Evolutionary conservation across 2,329 filamentous ascomycete genomes (phyloP).

Genomic region (Blumeriella jaapii): DNA sequence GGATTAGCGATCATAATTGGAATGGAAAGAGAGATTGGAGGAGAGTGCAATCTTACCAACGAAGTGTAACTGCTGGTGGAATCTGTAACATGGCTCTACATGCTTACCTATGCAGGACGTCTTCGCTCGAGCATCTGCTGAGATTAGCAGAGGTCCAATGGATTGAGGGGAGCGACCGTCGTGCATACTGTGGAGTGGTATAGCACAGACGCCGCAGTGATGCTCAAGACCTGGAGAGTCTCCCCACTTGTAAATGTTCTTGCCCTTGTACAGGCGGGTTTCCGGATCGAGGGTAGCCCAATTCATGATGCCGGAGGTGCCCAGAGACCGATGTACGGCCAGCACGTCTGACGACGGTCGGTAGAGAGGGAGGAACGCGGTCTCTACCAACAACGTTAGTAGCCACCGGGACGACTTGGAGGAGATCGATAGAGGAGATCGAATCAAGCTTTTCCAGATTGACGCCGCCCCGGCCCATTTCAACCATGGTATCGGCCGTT

Average conservation of each 20-base stretch:
- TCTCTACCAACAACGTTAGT: background rate
- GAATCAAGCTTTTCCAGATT: too few species aligned
- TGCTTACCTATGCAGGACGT: constrained; percentile 25
- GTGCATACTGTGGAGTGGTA: constrained; percentile 22
- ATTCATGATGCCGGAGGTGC: constrained; percentile 14
- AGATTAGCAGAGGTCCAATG: constrained; percentile 3
- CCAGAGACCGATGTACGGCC: background rate
- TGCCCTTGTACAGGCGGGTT: constrained; percentile 23
- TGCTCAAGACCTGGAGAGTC: constrained; percentile 26
- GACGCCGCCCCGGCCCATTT: too few species aligned
- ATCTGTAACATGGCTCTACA: constrained; percentile 27
- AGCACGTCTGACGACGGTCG: background rate
- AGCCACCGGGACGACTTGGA: background rate
- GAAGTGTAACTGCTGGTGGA: constrained; percentile 27
- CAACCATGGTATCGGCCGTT: too few species aligned
- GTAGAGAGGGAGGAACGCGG: background rate
- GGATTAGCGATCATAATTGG: constrained; percentile 1
- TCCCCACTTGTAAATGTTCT: constrained; percentile 24
- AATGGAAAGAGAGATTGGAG: background rate
- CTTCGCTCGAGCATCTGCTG: constrained; percentile 23
- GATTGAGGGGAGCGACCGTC: background rate
- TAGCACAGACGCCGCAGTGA: constrained; percentile 25
- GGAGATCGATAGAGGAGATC: background rate
- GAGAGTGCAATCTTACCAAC: constrained; percentile 18
- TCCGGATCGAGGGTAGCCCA: constrained; percentile 22